Base-by-base conservation (phyloP, 306 rosid species). In the Quercus variabilis region DNA sequence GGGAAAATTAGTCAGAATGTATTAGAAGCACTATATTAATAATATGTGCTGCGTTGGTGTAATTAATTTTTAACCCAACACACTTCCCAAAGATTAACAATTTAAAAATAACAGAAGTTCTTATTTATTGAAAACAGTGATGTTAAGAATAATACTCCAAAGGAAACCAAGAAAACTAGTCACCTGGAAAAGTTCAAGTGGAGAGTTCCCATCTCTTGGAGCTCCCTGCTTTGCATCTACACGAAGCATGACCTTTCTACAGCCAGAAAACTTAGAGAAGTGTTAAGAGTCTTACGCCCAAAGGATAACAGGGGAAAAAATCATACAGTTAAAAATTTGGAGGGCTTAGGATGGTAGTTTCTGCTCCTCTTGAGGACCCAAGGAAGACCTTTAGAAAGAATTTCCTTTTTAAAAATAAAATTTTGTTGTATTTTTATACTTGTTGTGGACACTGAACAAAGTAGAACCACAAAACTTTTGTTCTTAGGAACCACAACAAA, bases 181-280 rank as follows among this genome's bases (percentile, higher is more conserved):
- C 83, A 93, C 99, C 94, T 93, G 89, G 79, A 96, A 89, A 73
- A 88, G 94, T 88, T 96, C 98, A 78, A 96, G 94, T 65, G 89
- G 82, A 80, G 97, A 93, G 77, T 85, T 93, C 71, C 99, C 99
- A 71, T 96, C 98, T 86, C 86, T 96, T 6, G 97, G 94, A 74
- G 94, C 91, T 82, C 99, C 99, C 85, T 93, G 99, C 78, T 85
- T 88, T 73, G 99, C 99, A 87, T 96, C 98, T 71, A 96, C 99
- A 4, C 96, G 99, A 79, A 96, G 94, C 99, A 96, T 88, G 75
- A 87, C 85, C 76, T 89, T 86, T 83, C 99, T 96, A 89, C 78
- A 92, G 86, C 54, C 81, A 87, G 70, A 75, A 77, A 33, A 77
- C 63, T 63, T 38, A 19, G 17, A 18, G 13, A 68, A 54, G 31